A percentile compares a stretch with the other conserved stretches of the same genome.
Evolutionary conservation across 139 green algal genomes (phyloP).

Genomic region (Chlorella ohadii): DNA sequence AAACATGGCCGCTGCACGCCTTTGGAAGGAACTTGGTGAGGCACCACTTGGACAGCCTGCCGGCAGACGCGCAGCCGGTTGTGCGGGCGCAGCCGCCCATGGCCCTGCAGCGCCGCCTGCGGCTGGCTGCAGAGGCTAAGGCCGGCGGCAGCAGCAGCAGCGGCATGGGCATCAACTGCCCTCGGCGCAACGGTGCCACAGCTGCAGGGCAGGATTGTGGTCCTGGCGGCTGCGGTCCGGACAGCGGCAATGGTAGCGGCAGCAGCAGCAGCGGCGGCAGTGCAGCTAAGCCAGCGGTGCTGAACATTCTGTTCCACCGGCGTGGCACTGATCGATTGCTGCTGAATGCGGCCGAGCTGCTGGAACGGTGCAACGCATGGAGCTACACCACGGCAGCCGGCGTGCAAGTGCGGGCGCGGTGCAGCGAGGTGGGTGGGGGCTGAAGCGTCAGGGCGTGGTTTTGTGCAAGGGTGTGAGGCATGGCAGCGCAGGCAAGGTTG

Average conservation of each 20-base stretch:
- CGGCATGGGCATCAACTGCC: not conserved
- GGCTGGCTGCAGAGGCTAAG: not conserved
- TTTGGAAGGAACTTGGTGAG: not conserved
- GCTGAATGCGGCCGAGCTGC: constrained; percentile 5
- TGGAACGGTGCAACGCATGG: constrained; percentile 6
- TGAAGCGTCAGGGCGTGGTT: too few species aligned
- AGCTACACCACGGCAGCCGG: not conserved
- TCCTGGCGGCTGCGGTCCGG: too few species aligned
- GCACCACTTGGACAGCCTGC: not conserved
- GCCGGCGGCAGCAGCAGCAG: not conserved
- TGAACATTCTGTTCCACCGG: constrained; percentile 10
- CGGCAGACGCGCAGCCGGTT: not conserved
- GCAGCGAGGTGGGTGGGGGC: not conserved
- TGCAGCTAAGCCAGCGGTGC: not conserved
- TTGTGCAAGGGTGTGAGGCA: too few species aligned
- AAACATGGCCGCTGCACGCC: not conserved
- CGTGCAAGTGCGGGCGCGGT: not conserved
- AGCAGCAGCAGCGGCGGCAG: not conserved
- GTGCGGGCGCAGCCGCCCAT: too few species aligned
- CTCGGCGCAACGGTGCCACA: not conserved
- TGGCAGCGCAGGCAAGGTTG: too few species aligned
- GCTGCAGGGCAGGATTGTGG: too few species aligned
- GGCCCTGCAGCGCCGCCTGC: too few species aligned
- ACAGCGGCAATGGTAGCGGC: not conserved
- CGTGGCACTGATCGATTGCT: constrained; percentile 3